These are phyloP conservation scores for Ascoidea tarda DNA, from an alignment of 805 yeast genomes.

Conservation along the genomic window DNA sequence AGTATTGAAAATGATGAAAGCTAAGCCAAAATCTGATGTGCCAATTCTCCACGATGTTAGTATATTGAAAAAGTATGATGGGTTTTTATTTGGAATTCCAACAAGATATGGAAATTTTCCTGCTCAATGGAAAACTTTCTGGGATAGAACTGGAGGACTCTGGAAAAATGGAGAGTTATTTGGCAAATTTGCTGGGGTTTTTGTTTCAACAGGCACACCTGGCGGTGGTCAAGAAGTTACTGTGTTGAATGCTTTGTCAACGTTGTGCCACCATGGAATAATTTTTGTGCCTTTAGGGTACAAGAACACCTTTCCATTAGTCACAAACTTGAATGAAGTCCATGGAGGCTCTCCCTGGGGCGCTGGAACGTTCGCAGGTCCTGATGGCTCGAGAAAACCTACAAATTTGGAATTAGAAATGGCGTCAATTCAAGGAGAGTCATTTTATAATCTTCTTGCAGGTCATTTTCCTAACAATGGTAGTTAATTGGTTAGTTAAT, in stretches of 20 bases:
- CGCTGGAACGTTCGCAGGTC: slow-evolving; percentile 52
- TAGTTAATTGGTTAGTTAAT: too few relatives aligned
- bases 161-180: slow-evolving; percentile 51
- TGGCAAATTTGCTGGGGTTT: slow-evolving; percentile 51
- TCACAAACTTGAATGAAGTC: slow-evolving; percentile 35
- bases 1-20: slow-evolving; percentile 46
- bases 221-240: slow-evolving; percentile 65
- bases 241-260: slow-evolving; percentile 35
- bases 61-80: slow-evolving; percentile 40
- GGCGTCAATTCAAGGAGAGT: slow-evolving; percentile 43
- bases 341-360: slow-evolving; percentile 67
- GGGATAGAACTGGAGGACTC: slow-evolving; percentile 52
- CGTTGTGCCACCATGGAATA: slow-evolving; percentile 54
- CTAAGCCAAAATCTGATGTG: slow-evolving; percentile 40
- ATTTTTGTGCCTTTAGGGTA: slow-evolving; percentile 54
- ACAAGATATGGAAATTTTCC: slow-evolving; percentile 57
- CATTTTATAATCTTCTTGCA: slow-evolving; percentile 26
- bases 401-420: slow-evolving; percentile 37
- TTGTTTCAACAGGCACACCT: slow-evolving; percentile 44
- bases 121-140: slow-evolving; percentile 47
- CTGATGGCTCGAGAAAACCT: slow-evolving; percentile 52
- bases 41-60: slow-evolving; percentile 31
- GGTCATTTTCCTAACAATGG: too few relatives aligned
- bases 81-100: slow-evolving; percentile 54
- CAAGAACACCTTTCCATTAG: slow-evolving; percentile 30